These are phyloP conservation scores for Ceratocystis alfenasii DNA, from an alignment of 2,329 filamentous ascomycete species.

Conservation along the genomic window DNA sequence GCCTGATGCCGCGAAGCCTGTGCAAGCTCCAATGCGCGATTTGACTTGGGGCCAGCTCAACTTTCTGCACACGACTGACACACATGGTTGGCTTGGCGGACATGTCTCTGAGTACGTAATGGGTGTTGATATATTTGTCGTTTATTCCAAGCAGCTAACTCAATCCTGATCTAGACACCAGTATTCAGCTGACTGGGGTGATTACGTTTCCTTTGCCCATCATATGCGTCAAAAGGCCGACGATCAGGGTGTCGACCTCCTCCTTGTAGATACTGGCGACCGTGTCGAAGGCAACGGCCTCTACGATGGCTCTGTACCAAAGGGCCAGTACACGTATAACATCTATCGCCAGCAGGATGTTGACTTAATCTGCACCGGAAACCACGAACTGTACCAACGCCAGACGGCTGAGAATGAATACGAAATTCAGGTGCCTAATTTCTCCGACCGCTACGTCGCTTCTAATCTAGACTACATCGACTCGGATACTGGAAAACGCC, in stretches of 20 bases:
- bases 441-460: constrained; percentile 66
- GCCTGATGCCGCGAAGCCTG: constrained; percentile 65
- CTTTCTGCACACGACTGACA: constrained; percentile 93
- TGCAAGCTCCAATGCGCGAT: constrained; percentile 69
- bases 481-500: constrained; percentile 54
- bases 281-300: constrained; percentile 88
- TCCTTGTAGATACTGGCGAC: constrained; percentile 94
- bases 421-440: constrained; percentile 69
- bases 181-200: constrained; percentile 94
- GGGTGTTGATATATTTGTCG: not conserved
- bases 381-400: constrained; percentile 85
- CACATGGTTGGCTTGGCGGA: constrained; percentile 89
- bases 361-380: constrained; percentile 77
- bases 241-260: constrained; percentile 63
- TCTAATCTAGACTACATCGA: constrained; percentile 87
- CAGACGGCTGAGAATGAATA: constrained; percentile 70
- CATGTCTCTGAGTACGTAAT: constrained; percentile 70
- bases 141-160: constrained; percentile 1
- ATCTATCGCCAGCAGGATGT: constrained; percentile 74
- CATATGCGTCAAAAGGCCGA: constrained; percentile 73
- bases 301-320: constrained; percentile 79
- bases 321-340: constrained; percentile 77
- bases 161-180: constrained; percentile 48
- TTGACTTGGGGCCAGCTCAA: constrained; percentile 90
- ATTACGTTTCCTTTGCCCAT: constrained; percentile 85